Conservation (phyloP, 2,329 filamentous ascomycete species). For the Ophiostoma montium region DNA sequence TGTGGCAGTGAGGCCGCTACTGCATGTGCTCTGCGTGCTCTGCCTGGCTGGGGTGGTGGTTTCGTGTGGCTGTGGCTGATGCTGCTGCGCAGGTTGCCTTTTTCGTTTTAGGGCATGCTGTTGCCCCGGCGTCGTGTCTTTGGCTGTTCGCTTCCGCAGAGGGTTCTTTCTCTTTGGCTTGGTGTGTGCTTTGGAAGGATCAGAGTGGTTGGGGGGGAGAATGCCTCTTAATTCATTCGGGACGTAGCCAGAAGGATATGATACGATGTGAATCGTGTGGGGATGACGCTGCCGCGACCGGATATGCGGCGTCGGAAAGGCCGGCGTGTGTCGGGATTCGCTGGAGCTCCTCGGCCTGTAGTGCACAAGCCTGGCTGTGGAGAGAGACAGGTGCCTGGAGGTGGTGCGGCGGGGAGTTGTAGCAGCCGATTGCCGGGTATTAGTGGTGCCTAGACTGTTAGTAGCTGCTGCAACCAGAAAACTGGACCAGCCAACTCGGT, state of each 20-base stretch:
- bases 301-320: constrained; percentile 28
- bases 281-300: constrained; percentile 36
- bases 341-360: constrained; percentile 15
- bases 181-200: too few species aligned
- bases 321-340: constrained; percentile 14
- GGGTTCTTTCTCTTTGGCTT: too few species aligned
- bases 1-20: too few species aligned
- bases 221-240: constrained; percentile 23
- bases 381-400: background rate
- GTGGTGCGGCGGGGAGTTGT: background rate
- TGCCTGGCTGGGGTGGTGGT: background rate
- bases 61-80: background rate
- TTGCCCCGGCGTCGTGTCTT: too few species aligned
- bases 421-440: background rate
- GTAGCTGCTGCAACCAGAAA: background rate
- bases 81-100: background rate
- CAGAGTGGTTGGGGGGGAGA: background rate
- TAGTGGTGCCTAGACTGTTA: constrained; percentile 1
- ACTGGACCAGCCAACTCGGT: background rate
- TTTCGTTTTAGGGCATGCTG: background rate
- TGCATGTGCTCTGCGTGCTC: background rate
- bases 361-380: constrained; percentile 10
- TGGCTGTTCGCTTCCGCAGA: too few species aligned
- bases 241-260: constrained; percentile 28
- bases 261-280: constrained; percentile 41